phyloP scores from a whole-genome alignment of 108 stramenopile genomes.

The Skeletonema grethae region DNA sequence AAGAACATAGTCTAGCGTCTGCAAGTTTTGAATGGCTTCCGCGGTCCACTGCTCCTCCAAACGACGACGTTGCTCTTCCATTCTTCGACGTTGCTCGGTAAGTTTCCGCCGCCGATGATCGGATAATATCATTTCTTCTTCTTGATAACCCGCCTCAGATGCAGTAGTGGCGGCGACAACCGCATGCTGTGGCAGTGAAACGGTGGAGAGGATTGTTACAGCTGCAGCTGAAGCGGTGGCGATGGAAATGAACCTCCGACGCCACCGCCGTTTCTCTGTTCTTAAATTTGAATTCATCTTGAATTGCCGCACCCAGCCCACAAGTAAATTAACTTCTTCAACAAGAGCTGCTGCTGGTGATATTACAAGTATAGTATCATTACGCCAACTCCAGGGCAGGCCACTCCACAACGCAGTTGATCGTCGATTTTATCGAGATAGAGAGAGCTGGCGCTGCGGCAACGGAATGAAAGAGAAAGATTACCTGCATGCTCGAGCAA shows the following conservation, averaged over 20 bases:
- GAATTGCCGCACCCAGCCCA: too few species aligned
- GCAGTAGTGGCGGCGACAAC: neutral
- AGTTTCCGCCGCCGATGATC: neutral
- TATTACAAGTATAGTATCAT: too few species aligned
- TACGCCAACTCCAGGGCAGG: too few species aligned
- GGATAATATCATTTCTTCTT: neutral
- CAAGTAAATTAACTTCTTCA: too few species aligned
- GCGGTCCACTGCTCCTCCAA: neutral
- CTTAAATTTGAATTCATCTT: neutral
- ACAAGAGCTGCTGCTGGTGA: too few species aligned
- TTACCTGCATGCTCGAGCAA: too few species aligned
- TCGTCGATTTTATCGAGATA: too few species aligned
- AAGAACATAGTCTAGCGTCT: neutral
- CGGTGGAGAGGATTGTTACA: neutral
- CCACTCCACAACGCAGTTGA: too few species aligned
- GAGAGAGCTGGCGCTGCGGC: too few species aligned
- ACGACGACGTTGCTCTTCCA: neutral
- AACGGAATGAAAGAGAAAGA: too few species aligned
- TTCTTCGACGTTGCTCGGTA: slow-evolving; percentile 5
- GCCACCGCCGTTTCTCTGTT: neutral
- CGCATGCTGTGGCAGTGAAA: neutral
- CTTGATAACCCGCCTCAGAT: neutral
- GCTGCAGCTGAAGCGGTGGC: slow-evolving; percentile 1
- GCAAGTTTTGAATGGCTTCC: neutral
- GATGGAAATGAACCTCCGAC: neutral